phyloP scores from a whole-genome alignment of 2,329 filamentous ascomycete genomes.

The Xylariaceae sp. region DNA sequence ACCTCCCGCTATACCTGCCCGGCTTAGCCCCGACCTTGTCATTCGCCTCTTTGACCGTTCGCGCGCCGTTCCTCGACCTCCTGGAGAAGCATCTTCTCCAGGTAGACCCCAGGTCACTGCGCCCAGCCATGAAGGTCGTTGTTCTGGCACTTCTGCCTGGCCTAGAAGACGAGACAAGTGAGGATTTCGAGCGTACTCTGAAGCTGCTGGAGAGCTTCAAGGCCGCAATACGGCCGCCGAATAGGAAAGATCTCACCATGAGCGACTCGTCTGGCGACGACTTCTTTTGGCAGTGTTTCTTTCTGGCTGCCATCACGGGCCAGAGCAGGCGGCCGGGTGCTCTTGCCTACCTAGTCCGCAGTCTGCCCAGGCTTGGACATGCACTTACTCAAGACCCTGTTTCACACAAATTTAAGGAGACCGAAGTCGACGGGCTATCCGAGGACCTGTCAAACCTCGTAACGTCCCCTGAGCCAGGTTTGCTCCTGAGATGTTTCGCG shows the following conservation, averaged over 20 bases:
- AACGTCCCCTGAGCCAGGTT: conserved; percentile 81
- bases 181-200: conserved; percentile 88
- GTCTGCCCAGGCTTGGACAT: conserved; percentile 63
- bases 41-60: conserved; percentile 88
- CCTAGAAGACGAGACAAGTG: conserved; percentile 90
- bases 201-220: conserved; percentile 73
- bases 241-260: conserved; percentile 41
- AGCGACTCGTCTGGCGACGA: conserved; percentile 60
- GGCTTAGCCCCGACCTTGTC: conserved; percentile 84
- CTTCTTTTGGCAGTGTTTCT: conserved; percentile 98
- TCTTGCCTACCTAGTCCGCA: conserved; percentile 74
- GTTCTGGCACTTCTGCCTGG: conserved; percentile 85
- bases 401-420: conserved; percentile 22
- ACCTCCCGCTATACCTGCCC: conserved; percentile 82
- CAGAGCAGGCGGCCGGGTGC: conserved; percentile 77
- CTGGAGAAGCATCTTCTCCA: conserved; percentile 73
- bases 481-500: conserved; percentile 85
- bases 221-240: conserved; percentile 50
- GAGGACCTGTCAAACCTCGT: conserved; percentile 57
- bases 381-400: conserved; percentile 25
- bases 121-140: conserved; percentile 84
- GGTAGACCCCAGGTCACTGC: conserved; percentile 61
- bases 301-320: conserved; percentile 86
- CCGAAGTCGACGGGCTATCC: conserved; percentile 38
- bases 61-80: conserved; percentile 75